Conservation (phyloP, 352 stramenopile species). For the Phytophthora europaea region DNA sequence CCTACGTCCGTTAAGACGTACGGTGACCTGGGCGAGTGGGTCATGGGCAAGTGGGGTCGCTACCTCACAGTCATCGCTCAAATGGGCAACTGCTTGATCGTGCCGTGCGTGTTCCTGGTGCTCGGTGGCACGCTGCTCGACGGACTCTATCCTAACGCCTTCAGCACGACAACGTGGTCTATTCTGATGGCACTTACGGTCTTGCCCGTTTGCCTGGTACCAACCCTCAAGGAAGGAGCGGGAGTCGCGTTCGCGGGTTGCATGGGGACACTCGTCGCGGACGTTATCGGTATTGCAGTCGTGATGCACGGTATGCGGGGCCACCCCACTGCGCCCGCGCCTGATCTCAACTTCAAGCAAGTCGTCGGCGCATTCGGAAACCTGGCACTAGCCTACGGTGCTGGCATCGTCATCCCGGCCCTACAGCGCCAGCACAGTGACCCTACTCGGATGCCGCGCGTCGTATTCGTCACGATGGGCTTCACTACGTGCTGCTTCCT, state of each 20-base stretch:
- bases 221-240: constrained; percentile 44
- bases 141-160: constrained; percentile 47
- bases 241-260: constrained; percentile 40
- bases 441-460: constrained; percentile 23
- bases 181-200: constrained; percentile 46
- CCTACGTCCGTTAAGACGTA: constrained; percentile 26
- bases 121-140: constrained; percentile 51
- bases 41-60: constrained; percentile 27
- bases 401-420: constrained; percentile 29
- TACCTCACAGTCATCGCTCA: constrained; percentile 31
- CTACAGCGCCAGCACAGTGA: constrained; percentile 25
- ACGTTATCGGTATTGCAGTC: constrained; percentile 28
- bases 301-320: constrained; percentile 31
- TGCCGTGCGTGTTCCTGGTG: constrained; percentile 38
- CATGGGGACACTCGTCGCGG: constrained; percentile 45
- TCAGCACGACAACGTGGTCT: constrained; percentile 42
- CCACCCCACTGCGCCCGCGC: constrained; percentile 30
- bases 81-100: constrained; percentile 32
- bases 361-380: constrained; percentile 46
- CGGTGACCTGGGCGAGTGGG: constrained; percentile 25
- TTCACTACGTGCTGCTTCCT: constrained; percentile 49
- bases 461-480: constrained; percentile 48
- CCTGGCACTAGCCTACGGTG: constrained; percentile 41
- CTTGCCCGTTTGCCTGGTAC: constrained; percentile 29
- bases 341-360: constrained; percentile 43